These are phyloP conservation scores for Rhizopogon vesiculosus DNA, from an alignment of 768 basidiomycete genomes.

Conservation along the genomic window DNA sequence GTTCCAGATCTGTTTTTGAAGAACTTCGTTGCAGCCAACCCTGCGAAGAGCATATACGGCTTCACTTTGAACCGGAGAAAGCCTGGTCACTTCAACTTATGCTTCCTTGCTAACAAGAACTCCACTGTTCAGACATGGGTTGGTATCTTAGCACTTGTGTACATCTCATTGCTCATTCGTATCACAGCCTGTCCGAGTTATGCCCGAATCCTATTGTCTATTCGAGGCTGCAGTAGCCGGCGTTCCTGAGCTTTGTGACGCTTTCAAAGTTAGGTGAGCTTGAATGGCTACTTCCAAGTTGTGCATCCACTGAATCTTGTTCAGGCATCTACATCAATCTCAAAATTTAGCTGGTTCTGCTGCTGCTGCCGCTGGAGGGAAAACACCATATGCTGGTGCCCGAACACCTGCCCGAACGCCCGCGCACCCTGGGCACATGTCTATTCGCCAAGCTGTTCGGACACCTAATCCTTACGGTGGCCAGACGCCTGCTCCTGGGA, in stretches of 20 bases:
- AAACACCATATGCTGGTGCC: slow-evolving; percentile 69
- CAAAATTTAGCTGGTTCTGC: slow-evolving; percentile 46
- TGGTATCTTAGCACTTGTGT: slow-evolving; percentile 3
- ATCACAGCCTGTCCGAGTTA: slow-evolving; percentile 74
- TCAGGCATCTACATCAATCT: slow-evolving; percentile 76
- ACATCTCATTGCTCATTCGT: not conserved
- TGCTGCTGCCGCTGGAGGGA: slow-evolving; percentile 49
- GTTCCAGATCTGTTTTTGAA: slow-evolving; percentile 75
- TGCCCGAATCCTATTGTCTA: slow-evolving; percentile 85
- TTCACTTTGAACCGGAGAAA: slow-evolving; percentile 87
- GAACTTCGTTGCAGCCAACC: slow-evolving; percentile 90
- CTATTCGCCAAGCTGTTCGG: slow-evolving; percentile 61
- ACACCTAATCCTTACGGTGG: slow-evolving; percentile 79
- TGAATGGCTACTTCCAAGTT: not conserved
- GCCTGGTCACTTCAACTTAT: slow-evolving; percentile 91
- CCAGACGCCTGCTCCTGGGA: slow-evolving; percentile 31
- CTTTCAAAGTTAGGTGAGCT: slow-evolving; percentile 84
- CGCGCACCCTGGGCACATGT: slow-evolving; percentile 73
- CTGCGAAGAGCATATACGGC: slow-evolving; percentile 91
- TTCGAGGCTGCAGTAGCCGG: slow-evolving; percentile 89
- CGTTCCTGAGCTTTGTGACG: slow-evolving; percentile 91
- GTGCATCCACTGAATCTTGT: not conserved
- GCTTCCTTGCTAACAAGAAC: slow-evolving; percentile 90
- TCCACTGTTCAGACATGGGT: slow-evolving; percentile 92
- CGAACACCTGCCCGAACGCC: slow-evolving; percentile 74